Evolutionary conservation across 75 land plant species (phyloP).

Genomic region (Pinus tabuliformis): DNA sequence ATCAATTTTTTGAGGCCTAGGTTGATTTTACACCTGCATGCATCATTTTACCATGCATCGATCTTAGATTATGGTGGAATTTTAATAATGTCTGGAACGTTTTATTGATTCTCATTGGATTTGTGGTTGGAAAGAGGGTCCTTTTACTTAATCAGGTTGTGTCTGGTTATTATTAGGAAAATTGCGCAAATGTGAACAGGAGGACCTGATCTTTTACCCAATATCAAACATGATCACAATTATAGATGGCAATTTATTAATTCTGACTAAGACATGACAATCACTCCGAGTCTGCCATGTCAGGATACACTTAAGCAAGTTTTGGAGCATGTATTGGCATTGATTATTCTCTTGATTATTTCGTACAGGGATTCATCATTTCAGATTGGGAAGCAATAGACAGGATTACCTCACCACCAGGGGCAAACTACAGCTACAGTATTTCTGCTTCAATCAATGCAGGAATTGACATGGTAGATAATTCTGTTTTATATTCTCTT

Average conservation of each 20-base stretch:
- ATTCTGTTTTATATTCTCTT: not conserved
- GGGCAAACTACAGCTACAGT: constrained; percentile 55
- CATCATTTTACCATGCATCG: too few relatives aligned
- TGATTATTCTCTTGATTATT: not conserved
- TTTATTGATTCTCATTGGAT: too few relatives aligned
- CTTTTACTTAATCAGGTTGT: not conserved
- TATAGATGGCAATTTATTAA: too few relatives aligned
- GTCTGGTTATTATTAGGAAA: not conserved
- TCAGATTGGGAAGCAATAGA: constrained; percentile 83
- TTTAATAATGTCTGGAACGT: too few relatives aligned
- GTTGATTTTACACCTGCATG: too few relatives aligned
- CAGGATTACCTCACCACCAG: constrained; percentile 47
- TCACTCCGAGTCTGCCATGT: not conserved
- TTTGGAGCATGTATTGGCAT: not conserved
- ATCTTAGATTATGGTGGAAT: too few relatives aligned
- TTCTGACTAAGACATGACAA: not conserved
- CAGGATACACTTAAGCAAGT: not conserved
- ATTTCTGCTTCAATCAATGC: constrained; percentile 65
- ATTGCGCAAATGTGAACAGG: too few relatives aligned
- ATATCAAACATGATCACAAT: too few relatives aligned
- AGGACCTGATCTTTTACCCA: too few relatives aligned
- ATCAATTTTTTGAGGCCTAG: too few relatives aligned
- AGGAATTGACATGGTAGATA: constrained; percentile 81
- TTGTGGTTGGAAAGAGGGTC: too few relatives aligned
- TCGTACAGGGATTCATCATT: constrained; percentile 68